Base-by-base conservation (phyloP, 1,284 basidiomycete species). In the Melanopsichium pennsylvanicum region DNA sequence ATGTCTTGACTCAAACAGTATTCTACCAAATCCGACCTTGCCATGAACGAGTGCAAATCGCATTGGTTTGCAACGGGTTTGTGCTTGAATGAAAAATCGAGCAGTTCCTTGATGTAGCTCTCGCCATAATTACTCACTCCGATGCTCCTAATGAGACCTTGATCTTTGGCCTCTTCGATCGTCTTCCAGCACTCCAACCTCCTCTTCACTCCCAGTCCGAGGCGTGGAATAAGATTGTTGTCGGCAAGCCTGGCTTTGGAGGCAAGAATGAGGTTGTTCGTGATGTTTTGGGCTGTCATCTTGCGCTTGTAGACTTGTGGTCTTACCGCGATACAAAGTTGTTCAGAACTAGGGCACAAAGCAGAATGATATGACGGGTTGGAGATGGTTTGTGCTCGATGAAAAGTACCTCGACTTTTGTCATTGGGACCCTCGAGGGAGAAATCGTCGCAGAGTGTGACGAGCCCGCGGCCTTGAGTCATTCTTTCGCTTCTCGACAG, bases 171-270 rank as follows among this genome's bases (percentile, higher is more conserved):
- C 15, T 72, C 70, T 25, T 66, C 41, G 16, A 80, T 47, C 2
- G 67, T 64, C 35, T 56, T 70, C 66, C 75, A 80, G 19, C 74
- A 67, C 32, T 67, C 60, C 6, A 77, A 36, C 25, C 78, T 35
- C 29, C 56, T 69, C 15, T 51, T 38, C 35, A 62, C 59, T 5
- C 59, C 59, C 19, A 62, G 22, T 21, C 59, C 59, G 6, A 62
- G 52, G 1, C 59, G 26, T 0, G 51, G 59, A 32, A 62, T 47
- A 18, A 39, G 34, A 11, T 55, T 56, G 34, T 52, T 52, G 25
- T 60, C 49, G 3, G 57, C 34, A 4, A 60, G 46, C 35, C 38
- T 52, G 44, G 23, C 33, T 29, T 27, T 60, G 3, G 57, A 60
- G 34, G 16, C 29, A 9, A 60, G 40, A 6, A 26, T 52, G 9